Base-by-base conservation (phyloP, 306 rosid genomes). In the Inga oerstediana region DNA sequence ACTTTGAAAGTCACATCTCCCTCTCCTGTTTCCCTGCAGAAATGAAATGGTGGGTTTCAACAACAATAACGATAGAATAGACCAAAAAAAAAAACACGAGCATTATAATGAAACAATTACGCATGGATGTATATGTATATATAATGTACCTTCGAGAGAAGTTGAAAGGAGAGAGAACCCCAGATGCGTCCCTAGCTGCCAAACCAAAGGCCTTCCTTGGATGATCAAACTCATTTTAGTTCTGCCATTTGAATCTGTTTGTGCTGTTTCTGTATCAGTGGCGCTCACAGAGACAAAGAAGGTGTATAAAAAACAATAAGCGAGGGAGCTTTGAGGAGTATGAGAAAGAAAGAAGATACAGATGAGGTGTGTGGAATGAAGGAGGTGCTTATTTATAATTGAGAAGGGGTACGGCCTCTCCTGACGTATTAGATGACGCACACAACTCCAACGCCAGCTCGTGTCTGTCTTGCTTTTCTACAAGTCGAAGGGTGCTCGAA, bases 1-100 rank as follows among this genome's bases (percentile, higher is more conserved):
- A 89, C 88, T 48, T 84, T 88, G 81, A 91, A 88, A 15, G 81
- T 20, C 30, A 91, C 91, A 35, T 91, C 94, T 0, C 84, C 80
- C 32, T 85, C 88, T 0, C 87, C 88, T 0, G 89, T 82, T 71
- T 78, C 79, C 82, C 94, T 91, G 82, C 16, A 41, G 41, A 49
- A 44, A 1, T 56, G 39, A 46, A 35, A 3, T 13, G 19, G 19
- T 24, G 11, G 15, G 12, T 54, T n/a, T 58, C 9, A 24, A 16
- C 2, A 3, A 71, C 30, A 19, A 69, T 2, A 69, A 35, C 20
- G 49, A 17, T 64, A 10, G 37, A 30, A 62, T 59, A n/a, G 14
- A 61, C 17, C 2, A 4, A 49, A 14, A 46, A 32, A 32, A 32
- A 32, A n/a, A 62, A 30, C 24, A 5, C 3, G 19, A 11, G 7